A percentile compares a stretch with the other conserved stretches of the same genome.
Evolutionary conservation across 768 basidiomycete genomes (phyloP).

Genomic region (Hygrocybe punicea): DNA sequence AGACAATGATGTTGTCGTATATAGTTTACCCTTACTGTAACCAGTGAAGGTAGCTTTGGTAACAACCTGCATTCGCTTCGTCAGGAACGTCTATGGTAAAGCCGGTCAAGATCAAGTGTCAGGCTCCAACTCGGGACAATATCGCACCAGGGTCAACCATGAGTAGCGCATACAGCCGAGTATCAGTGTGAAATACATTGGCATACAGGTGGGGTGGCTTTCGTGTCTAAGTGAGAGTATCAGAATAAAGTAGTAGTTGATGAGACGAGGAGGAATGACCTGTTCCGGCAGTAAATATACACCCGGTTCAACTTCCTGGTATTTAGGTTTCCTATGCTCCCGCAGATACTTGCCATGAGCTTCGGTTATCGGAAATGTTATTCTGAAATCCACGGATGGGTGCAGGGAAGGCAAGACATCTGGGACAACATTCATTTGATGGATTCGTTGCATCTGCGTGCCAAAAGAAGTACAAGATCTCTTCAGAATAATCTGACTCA

Average conservation of each 20-base stretch:
- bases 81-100: constrained; percentile 72
- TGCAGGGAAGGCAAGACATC: constrained; percentile 73
- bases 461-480: neutral
- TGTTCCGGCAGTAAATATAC: constrained; percentile 62
- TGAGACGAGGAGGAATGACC: constrained; percentile 38
- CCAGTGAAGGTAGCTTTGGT: constrained; percentile 79
- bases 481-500: constrained; percentile 36
- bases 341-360: constrained; percentile 22
- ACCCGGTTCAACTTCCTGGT: constrained; percentile 64
- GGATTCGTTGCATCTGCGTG: constrained; percentile 82
- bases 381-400: constrained; percentile 71
- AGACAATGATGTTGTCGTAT: constrained; percentile 7
- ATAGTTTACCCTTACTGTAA: constrained; percentile 54
- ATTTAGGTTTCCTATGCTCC: constrained; percentile 30
- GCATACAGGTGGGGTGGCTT: constrained; percentile 62
- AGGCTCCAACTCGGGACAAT: neutral
- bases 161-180: constrained; percentile 80
- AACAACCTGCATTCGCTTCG: constrained; percentile 61
- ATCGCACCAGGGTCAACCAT: constrained; percentile 79
- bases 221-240: constrained; percentile 47
- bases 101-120: constrained; percentile 5
- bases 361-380: constrained; percentile 44
- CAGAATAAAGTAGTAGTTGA: neutral
- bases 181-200: constrained; percentile 79
- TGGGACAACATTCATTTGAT: constrained; percentile 89